phyloP scores from a whole-genome alignment of 2,329 filamentous ascomycete species.

The Aspergillus spinulosporus region DNA sequence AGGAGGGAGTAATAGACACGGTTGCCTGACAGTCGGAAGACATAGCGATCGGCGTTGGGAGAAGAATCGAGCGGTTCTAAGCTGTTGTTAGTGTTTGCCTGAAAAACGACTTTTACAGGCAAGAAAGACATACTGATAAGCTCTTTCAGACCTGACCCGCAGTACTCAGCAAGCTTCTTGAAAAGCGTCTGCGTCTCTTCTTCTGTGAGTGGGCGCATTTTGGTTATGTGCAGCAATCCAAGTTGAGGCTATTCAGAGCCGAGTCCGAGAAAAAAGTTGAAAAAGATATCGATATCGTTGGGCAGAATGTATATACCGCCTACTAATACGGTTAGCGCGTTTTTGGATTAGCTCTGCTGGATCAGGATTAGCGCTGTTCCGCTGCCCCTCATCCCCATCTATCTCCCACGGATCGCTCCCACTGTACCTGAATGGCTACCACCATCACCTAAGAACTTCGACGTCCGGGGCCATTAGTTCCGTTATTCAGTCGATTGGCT shows the following conservation, averaged over 20 bases:
- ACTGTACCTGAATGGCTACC: not conserved
- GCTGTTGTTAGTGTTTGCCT: not conserved
- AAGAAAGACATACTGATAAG: not conserved
- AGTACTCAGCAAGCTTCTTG: slow-evolving; percentile 87
- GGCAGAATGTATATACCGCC: slow-evolving; percentile 4
- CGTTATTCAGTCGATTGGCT: too few species aligned
- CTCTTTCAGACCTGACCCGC: not conserved
- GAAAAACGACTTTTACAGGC: too few species aligned
- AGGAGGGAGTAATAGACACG: slow-evolving; percentile 91
- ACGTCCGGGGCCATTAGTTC: too few species aligned
- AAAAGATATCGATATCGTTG: not conserved
- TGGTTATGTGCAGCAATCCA: not conserved
- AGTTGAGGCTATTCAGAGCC: not conserved
- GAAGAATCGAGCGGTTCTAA: slow-evolving; percentile 63
- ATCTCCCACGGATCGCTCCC: not conserved
- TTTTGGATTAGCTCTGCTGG: not conserved
- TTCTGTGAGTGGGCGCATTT: slow-evolving; percentile 79
- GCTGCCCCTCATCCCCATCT: not conserved
- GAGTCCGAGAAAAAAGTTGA: slow-evolving; percentile 8
- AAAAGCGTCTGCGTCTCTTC: slow-evolving; percentile 69
- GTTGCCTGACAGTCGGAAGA: slow-evolving; percentile 79
- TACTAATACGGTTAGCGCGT: not conserved
- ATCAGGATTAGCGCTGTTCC: not conserved
- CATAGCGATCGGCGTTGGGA: slow-evolving; percentile 72
- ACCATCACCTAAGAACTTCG: too few species aligned